Evolutionary conservation across 305 asterid genomes (phyloP).

Genomic region (Fraxinus platypoda): DNA sequence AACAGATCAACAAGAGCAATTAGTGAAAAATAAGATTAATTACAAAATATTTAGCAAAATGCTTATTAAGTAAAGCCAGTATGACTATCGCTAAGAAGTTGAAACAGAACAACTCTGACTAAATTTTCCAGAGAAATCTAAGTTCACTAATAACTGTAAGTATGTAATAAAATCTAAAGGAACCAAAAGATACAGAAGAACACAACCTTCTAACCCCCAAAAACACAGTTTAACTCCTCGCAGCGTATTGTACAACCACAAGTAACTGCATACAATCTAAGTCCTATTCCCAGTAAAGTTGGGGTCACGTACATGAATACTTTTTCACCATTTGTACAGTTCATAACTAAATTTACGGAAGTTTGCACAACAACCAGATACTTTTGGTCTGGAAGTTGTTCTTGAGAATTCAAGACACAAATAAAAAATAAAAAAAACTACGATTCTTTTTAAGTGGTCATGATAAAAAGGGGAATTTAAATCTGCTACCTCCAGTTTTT

Average conservation of each 20-base stretch:
- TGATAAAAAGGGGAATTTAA: not conserved
- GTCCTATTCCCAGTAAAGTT: not conserved
- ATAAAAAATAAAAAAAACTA: not conserved
- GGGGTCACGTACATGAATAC: not conserved
- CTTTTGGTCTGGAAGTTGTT: not conserved
- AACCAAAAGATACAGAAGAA: not conserved
- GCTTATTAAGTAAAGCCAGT: not conserved
- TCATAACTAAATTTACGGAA: not conserved
- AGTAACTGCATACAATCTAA: not conserved
- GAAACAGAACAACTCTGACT: not conserved
- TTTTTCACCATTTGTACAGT: not conserved
- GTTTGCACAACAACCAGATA: not conserved
- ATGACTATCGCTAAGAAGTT: not conserved
- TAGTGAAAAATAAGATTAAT: not conserved
- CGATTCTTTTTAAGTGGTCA: not conserved
- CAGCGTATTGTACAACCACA: not conserved
- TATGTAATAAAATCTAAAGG: not conserved
- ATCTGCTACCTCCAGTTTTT: not conserved
- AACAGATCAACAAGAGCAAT: not conserved
- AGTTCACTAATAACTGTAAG: not conserved
- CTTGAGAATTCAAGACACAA: not conserved
- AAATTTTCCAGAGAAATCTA: not conserved
- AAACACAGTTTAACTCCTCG: not conserved
- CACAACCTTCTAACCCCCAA: slow-evolving; percentile 2
- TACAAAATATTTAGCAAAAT: not conserved